Base-by-base conservation (phyloP, 352 stramenopile genomes). In the Discostella stelligera region DNA sequence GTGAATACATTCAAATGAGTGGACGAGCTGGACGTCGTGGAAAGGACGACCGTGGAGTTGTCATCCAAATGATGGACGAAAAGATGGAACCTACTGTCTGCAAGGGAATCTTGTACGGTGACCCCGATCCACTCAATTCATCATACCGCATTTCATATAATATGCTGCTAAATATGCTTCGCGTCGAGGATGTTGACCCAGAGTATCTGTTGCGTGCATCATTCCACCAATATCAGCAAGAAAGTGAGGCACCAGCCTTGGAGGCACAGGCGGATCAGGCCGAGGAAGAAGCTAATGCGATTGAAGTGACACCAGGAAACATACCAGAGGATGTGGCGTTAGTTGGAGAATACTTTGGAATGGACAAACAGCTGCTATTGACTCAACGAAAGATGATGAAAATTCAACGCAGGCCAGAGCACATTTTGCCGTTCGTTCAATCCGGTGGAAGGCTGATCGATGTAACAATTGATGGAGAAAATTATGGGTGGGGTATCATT, bases 161-260 rank as follows among this genome's bases (percentile, higher is more conserved):
- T 88, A 99, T 99, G 97, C 87, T 99, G 53, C 84, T 99, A 16
- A 99, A 99, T 82, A 92, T 99, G 88, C 94, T 99, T 89, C 93
- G 98, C 56, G 97, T 99, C 13, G 97, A 99, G 89, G 96, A 98
- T 75, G 96, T 97, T 4, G 93, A 97, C 66, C 93, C 94, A 8
- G 97, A 99, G 84, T 98, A 98, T 80, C 95, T 99, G 77, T 95
- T 99, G 61, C 95, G 96, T 69, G 95, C 97, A 63, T 99, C 96
- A 2, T 99, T 99, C 79, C 95, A 98, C 70, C 90, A 95, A 74
- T 96, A 91, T 76, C 92, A 96, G 71, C 87, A 93, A 65, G 93
- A 96, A 67, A 80, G 81, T 49, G 91, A 94, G 50, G 94, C 94
- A 58, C 87, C 88, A 14, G 88, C 72, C 13, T 70, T 96, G 20